phyloP scores from a whole-genome alignment of 2,329 filamentous ascomycete species.

The Periconia sp. region DNA sequence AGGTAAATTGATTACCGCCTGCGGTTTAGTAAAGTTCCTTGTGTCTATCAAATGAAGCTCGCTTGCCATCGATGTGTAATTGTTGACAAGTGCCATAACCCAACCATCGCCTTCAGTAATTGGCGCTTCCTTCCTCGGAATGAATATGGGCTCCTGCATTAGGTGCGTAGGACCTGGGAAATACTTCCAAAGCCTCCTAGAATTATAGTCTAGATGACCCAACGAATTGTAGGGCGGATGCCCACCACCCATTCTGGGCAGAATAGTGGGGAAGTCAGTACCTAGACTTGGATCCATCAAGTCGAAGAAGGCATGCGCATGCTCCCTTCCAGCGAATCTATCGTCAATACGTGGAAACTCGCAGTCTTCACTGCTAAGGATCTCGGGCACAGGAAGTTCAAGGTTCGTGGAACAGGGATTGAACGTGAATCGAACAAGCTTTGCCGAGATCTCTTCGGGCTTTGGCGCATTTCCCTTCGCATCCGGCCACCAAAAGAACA shows the following conservation, averaged over 20 bases:
- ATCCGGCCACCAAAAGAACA: conserved; percentile 54
- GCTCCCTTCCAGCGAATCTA: conserved; percentile 38
- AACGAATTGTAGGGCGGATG: conserved; percentile 54
- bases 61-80: conserved; percentile 11
- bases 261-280: conserved; percentile 35
- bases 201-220: conserved; percentile 49
- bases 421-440: conserved; percentile 38
- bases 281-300: conserved; percentile 50
- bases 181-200: conserved; percentile 49
- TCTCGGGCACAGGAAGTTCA: conserved; percentile 26
- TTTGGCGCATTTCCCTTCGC: conserved; percentile 41
- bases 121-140: conserved; percentile 46
- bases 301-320: conserved; percentile 47
- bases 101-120: conserved; percentile 57
- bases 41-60: conserved; percentile 46
- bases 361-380: conserved; percentile 37
- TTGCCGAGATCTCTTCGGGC: conserved; percentile 20
- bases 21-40: conserved; percentile 31
- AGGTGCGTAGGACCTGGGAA: conserved; percentile 50
- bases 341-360: conserved; percentile 53
- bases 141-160: conserved; percentile 60
- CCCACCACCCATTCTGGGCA: conserved; percentile 34
- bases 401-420: conserved; percentile 32
- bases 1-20: conserved; percentile 42
- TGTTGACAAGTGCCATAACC: conserved; percentile 48